Evolutionary conservation across 495 filamentous ascomycete genomes (phyloP).

Genomic region (Penicillium pancosmium): DNA sequence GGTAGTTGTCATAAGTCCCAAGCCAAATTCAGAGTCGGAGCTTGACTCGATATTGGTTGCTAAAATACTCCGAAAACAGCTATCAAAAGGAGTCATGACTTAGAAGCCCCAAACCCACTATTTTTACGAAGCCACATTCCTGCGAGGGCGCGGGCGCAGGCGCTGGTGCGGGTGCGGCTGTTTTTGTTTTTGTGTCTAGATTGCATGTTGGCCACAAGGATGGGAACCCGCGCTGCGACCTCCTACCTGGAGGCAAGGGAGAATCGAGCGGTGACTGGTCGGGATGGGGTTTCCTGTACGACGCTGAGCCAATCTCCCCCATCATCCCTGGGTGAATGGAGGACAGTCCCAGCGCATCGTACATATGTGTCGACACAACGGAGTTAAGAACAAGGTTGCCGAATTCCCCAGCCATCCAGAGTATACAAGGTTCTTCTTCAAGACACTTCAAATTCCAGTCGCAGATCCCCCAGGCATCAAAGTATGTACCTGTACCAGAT

Average conservation of each 20-base stretch:
- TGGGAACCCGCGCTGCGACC: background rate
- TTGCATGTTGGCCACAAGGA: background rate
- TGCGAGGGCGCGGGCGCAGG: background rate
- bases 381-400: background rate
- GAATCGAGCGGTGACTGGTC: constrained; percentile 4
- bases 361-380: background rate
- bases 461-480: background rate
- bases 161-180: background rate
- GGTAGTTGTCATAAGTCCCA: background rate
- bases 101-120: background rate
- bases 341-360: background rate
- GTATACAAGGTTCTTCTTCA: background rate
- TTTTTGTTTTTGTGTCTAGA: background rate
- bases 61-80: background rate
- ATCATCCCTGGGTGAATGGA: background rate
- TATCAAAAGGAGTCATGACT: background rate
- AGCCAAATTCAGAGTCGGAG: background rate
- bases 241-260: background rate
- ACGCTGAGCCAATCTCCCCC: background rate
- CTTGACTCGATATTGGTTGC: background rate
- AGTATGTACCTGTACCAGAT: background rate
- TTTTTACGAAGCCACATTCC: background rate
- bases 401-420: background rate
- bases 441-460: background rate
- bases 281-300: constrained; percentile 4